Conservation (phyloP, 305 asterid genomes). For the Coffea humblotiana region DNA sequence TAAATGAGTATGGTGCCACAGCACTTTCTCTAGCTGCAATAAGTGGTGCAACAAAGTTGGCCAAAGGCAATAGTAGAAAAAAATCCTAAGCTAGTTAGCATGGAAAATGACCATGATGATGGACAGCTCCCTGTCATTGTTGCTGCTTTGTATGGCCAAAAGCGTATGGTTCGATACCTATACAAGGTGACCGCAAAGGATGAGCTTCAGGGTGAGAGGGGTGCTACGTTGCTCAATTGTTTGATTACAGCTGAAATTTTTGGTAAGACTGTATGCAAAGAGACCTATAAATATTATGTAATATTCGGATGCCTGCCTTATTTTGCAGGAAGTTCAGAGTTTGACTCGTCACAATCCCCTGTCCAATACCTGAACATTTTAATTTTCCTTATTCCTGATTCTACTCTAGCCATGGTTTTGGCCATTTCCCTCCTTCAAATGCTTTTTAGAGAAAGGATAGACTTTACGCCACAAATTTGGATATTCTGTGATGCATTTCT, state of each 20-base stretch:
- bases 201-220: slow-evolving; percentile 25
- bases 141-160: slow-evolving; percentile 39
- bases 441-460: background rate
- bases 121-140: slow-evolving; percentile 45
- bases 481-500: background rate
- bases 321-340: background rate
- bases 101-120: slow-evolving; percentile 34
- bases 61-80: slow-evolving; percentile 25
- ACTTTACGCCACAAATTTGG: background rate
- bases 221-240: slow-evolving; percentile 33
- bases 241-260: slow-evolving; percentile 36
- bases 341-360: too few species aligned
- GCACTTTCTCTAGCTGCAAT: slow-evolving; percentile 37
- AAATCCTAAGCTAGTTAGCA: slow-evolving; percentile 22
- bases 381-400: background rate
- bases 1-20: slow-evolving; percentile 37
- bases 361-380: background rate
- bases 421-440: too few species aligned
- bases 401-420: background rate
- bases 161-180: slow-evolving; percentile 31
- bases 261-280: slow-evolving; percentile 9
- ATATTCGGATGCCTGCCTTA: background rate
- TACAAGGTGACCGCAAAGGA: slow-evolving; percentile 27
- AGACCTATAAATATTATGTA: background rate
- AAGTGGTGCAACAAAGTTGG: slow-evolving; percentile 32